Evolutionary conservation across 805 yeast genomes (phyloP), one percentile per base, ranked within the genome.

Genomic region (Jamesozyma lodderae): DNA sequence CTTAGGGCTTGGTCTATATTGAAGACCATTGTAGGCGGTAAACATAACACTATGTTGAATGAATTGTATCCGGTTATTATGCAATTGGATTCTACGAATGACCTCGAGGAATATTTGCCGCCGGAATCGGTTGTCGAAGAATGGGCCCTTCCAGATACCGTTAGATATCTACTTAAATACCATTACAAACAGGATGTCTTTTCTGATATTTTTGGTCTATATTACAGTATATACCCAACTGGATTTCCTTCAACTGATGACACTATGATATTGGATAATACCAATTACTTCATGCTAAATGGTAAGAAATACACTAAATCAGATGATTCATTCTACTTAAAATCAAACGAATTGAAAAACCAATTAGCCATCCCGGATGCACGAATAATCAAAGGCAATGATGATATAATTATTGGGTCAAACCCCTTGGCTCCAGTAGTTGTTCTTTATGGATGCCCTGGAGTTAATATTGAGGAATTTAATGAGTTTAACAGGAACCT

Each of bases 261-360:
- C 4, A 7, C 17, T 13, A 20, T 20, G n/a, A 17, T 10, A 6
- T 16, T 34, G 15, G 33, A 38, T 15, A 33, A 33, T 25, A 15
- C 31, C 11, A 49, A 42, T 32, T 53, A 38, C 40, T 57, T 58
- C 32, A 36, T 51, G 2, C 32, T 59, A 22, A 57, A 57, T 36
- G 48, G 48, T 3, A 41, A 47, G 35, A 42, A 33, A 14, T 80
- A 79, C 51, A 78, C 87, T 49, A 73, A 79, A 8, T 64, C 79
- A 3, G 83, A 75, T 39, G 94, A 81, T 41, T 70, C 86, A 1
- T 92, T 75, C 57, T 94, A 96, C 3, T 66, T 92, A 40, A 79
- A 81, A 55, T 73, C 85, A 0, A 64, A 65, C 19, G 61, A 63
- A n/a, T 48, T 54, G 5, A 37, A 44, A 18, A 40, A 36, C 9